Evolutionary conservation across 305 asterid species (phyloP), one percentile per base, ranked within the genome.

Genomic region (Solanum hybrid): DNA sequence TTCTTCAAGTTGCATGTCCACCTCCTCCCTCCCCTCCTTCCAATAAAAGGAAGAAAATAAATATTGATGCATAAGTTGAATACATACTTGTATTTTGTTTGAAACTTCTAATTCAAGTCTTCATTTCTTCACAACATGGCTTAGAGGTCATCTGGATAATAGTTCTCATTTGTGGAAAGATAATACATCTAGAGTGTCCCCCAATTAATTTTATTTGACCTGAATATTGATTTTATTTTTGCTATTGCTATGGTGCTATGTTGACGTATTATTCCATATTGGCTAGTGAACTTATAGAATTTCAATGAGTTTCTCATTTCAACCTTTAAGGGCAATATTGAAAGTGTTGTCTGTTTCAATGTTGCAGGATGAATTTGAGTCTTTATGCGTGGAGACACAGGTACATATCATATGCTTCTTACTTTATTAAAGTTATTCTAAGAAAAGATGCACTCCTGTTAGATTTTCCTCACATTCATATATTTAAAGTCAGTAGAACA

Each of bases 301-400:
- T 51, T 46, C 4, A 11, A 31, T 6, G 75, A 84, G 75, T 33
- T 84, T 51, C 75, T 84, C 31, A 51, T 84, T 46, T 84, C 16
- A 20, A 46, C 51, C 13, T 88, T 64, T 76, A 28, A 10, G 76
- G 81, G 79, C n/a, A 51, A 31, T 46, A 26, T 20, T 84, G 29
- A 11, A 31, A 36, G 90, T 83, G 31, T 39, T 40, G 46, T 84
- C 85, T 92, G 46, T 87, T 76, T 86, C 39, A 81, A 61, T 90
- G 77, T 84, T 90, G 94, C 98, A 96, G 98, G 96, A 94, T 89
- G 95, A 93, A 34, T 92, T 95, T 76, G 96, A 95, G 90, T 92
- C 96, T 2, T 34, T 93, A 89, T 89, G 95, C 51, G 89, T 92
- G 31, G 95, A 93, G 92, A 90, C 95, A 51, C 94, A 95, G 97